A percentile compares a stretch with the other conserved stretches of the same genome.
These are phyloP conservation scores for Nematocida ironsii DNA, from an alignment of 371 early-diverging fungal genomes.

Conservation along the genomic window DNA sequence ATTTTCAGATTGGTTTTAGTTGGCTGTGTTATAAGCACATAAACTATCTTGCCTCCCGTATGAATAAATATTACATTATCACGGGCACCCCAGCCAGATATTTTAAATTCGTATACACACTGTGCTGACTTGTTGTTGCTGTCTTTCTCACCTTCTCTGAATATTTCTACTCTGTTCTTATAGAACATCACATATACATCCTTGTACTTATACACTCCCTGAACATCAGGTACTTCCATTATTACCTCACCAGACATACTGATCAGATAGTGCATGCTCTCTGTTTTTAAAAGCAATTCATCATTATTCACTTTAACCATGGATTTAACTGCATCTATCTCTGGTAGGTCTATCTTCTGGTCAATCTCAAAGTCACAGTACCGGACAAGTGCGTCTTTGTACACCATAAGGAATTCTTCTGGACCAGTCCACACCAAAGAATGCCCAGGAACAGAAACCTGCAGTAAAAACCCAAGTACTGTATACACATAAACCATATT, in stretches of 20 bases:
- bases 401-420: constrained; percentile 45
- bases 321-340: background rate
- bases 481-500: constrained; percentile 40
- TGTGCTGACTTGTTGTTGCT: background rate
- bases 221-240: constrained; percentile 33
- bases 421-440: constrained; percentile 51
- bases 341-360: background rate
- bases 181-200: constrained; percentile 26
- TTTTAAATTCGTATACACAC: background rate
- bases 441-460: constrained; percentile 47
- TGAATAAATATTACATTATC: constrained; percentile 55
- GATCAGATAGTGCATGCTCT: constrained; percentile 17
- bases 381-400: constrained; percentile 6
- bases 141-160: background rate
- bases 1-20: constrained; percentile 4
- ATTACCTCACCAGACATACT: constrained; percentile 47
- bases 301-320: background rate
- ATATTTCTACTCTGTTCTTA: constrained; percentile 35
- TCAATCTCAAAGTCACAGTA: constrained; percentile 53
- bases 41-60: constrained; percentile 44
- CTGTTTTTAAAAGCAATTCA: background rate
- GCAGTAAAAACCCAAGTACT: constrained; percentile 47
- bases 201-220: constrained; percentile 43
- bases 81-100: constrained; percentile 40
- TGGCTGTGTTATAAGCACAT: constrained; percentile 50